Conservation (phyloP, 768 basidiomycete genomes). For the Sarcomyxa edulis region DNA sequence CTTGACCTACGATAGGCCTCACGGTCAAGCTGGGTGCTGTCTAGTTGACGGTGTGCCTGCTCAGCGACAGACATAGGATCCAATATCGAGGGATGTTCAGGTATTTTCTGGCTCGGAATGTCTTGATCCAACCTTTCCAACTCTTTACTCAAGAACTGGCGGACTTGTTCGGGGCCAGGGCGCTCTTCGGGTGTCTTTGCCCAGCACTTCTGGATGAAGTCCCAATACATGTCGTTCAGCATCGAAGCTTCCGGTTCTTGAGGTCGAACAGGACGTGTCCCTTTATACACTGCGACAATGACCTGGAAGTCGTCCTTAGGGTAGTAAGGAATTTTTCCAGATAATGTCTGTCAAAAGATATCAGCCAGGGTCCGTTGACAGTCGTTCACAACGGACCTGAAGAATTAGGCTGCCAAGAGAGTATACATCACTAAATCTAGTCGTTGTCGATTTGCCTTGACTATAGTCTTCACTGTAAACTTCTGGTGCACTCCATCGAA, state of each 20-base stretch:
- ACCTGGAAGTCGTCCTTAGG: slow-evolving; percentile 3
- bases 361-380: background rate
- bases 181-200: slow-evolving; percentile 1
- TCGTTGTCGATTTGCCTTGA: background rate
- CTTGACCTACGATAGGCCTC: too few relatives aligned
- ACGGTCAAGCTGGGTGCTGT: too few relatives aligned
- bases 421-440: slow-evolving; percentile 2
- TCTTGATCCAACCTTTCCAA: too few relatives aligned
- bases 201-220: slow-evolving; percentile 7
- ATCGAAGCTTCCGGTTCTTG: background rate
- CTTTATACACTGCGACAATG: slow-evolving; percentile 3
- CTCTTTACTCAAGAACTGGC: too few relatives aligned
- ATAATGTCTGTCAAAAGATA: slow-evolving; percentile 4
- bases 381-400: background rate
- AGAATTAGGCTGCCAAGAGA: slow-evolving; percentile 2
- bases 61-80: too few relatives aligned
- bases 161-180: slow-evolving; percentile 3
- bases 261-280: slow-evolving; percentile 7
- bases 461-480: background rate
- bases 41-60: too few relatives aligned
- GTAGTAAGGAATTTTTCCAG: slow-evolving; percentile 4
- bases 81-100: too few relatives aligned
- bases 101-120: too few relatives aligned
- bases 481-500: slow-evolving; percentile 5
- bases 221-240: slow-evolving; percentile 8